Conservation (phyloP, 306 rosid species). For the Vigna hirtella region DNA sequence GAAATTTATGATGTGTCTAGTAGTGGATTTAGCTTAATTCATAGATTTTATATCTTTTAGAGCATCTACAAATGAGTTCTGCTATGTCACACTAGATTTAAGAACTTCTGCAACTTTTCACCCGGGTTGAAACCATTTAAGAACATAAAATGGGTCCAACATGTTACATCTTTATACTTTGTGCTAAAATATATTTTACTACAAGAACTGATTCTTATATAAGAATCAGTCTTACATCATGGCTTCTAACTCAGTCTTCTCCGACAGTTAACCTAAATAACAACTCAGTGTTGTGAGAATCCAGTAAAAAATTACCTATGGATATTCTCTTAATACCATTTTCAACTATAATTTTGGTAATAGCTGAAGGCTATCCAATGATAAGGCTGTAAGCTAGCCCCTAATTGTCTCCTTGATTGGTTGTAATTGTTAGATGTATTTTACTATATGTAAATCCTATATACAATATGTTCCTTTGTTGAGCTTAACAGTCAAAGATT, state of each 20-base stretch:
- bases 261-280: too few species aligned
- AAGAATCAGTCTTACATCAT: neutral
- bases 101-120: neutral
- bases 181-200: conserved; percentile 1
- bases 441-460: too few species aligned
- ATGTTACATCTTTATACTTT: neutral
- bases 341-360: neutral
- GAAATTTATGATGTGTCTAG: conserved; percentile 20
- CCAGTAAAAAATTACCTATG: neutral
- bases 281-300: neutral
- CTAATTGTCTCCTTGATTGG: neutral
- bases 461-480: too few species aligned
- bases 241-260: neutral
- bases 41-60: conserved; percentile 1
- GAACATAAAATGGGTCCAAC: neutral
- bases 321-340: neutral
- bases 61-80: neutral
- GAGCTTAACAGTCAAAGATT: too few species aligned
- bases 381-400: neutral
- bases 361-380: conserved; percentile 9
- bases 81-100: neutral
- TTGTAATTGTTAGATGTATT: neutral
- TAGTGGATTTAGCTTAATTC: conserved; percentile 25
- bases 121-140: neutral
- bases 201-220: neutral